Percentiles rank a stretch among this genome's conserved stretches.
These are phyloP conservation scores for Phyllosticta paracitricarpa DNA, from an alignment of 2,329 filamentous ascomycete species.

Conservation along the genomic window DNA sequence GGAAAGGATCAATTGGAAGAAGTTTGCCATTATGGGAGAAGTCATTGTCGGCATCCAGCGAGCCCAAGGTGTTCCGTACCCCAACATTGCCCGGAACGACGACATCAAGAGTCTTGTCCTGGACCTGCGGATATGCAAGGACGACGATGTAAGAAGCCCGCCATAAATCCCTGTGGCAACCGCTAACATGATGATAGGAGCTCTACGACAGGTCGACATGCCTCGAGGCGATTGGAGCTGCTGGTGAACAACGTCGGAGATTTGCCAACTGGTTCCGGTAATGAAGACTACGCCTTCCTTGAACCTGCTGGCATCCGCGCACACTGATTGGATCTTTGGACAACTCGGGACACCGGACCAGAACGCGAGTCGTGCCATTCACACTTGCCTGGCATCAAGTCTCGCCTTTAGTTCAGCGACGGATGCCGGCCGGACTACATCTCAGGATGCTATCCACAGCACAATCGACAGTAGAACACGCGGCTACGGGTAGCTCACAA, in stretches of 20 bases:
- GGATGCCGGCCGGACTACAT: too few species aligned
- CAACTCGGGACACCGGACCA: too few species aligned
- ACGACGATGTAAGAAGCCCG: slow-evolving; percentile 66
- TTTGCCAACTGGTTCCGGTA: slow-evolving; percentile 10
- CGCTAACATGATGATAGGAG: slow-evolving; percentile 33
- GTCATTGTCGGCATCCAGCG: slow-evolving; percentile 83
- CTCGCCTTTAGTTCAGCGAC: too few species aligned
- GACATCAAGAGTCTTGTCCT: slow-evolving; percentile 64
- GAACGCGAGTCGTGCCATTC: too few species aligned
- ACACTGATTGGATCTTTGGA: not conserved
- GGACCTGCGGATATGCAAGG: slow-evolving; percentile 69
- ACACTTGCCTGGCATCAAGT: too few species aligned
- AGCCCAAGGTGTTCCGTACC: slow-evolving; percentile 78
- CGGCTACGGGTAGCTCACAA: too few species aligned
- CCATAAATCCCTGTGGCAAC: not conserved
- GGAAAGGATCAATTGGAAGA: slow-evolving; percentile 90
- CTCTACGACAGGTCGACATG: slow-evolving; percentile 50
- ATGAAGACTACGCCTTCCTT: not conserved
- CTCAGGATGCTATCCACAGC: too few species aligned
- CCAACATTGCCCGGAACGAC: slow-evolving; percentile 59
- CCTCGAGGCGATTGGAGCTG: slow-evolving; percentile 29
- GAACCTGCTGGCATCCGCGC: not conserved
- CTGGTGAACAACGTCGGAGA: slow-evolving; percentile 6
- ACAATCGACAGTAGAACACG: too few species aligned
- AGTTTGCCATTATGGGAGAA: slow-evolving; percentile 93